Conservation (phyloP, 1,139 yeast genomes). For the Sugiyamaella sp. region DNA sequence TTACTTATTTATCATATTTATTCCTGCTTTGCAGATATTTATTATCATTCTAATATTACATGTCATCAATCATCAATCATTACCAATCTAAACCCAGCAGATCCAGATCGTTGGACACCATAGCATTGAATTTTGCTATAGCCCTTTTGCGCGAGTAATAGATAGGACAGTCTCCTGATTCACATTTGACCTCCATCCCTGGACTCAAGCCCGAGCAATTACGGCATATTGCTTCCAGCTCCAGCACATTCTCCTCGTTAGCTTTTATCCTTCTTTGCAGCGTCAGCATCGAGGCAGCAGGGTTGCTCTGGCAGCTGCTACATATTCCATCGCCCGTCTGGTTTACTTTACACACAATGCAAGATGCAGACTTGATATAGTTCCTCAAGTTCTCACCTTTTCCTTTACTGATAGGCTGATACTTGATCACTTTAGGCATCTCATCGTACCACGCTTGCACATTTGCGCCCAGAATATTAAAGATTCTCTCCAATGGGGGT, state of each 20-base stretch:
- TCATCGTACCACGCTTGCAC: constrained; percentile 76
- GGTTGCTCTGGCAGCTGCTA: constrained; percentile 25
- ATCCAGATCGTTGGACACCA: constrained; percentile 9
- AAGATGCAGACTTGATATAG: constrained; percentile 35
- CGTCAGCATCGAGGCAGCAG: constrained; percentile 25
- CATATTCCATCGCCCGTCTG: constrained; percentile 28
- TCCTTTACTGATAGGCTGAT: constrained; percentile 16
- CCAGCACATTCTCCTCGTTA: constrained; percentile 33
- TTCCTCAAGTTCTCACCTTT: constrained; percentile 25
- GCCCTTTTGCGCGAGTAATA: constrained; percentile 45
- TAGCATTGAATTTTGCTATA: constrained; percentile 19
- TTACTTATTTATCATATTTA: constrained; percentile 1
- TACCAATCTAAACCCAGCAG: constrained; percentile 15
- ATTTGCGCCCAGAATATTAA: constrained; percentile 82
- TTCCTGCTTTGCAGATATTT: constrained; percentile 9
- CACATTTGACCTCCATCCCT: constrained; percentile 38
- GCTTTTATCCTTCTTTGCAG: constrained; percentile 29
- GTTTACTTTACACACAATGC: constrained; percentile 33
- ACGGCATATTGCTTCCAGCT: constrained; percentile 39
- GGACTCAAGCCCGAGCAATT: constrained; percentile 39
- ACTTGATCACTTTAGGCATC: constrained; percentile 53
- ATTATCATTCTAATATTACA: not conserved
- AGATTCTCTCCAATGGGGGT: constrained; percentile 87
- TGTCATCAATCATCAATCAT: constrained; percentile 4
- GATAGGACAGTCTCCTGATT: constrained; percentile 50